A percentile compares a stretch with the other conserved stretches of the same genome.
These are phyloP conservation scores for Diddensiella santjacobensis DNA, from an alignment of 805 yeast species.

Conservation along the genomic window DNA sequence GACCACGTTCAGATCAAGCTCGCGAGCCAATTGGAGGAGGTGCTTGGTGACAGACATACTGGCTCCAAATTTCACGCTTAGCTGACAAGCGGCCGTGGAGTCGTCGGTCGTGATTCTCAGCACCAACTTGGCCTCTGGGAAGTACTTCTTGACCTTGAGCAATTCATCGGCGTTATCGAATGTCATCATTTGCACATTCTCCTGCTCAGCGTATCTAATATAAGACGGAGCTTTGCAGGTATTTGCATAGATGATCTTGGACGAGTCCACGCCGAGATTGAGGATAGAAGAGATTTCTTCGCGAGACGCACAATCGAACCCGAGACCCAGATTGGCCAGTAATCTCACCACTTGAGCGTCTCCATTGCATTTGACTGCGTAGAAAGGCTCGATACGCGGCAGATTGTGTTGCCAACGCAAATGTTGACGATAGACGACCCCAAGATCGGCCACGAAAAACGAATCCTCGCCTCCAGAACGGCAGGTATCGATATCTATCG, in stretches of 20 bases:
- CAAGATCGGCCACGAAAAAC: slow-evolving; percentile 83
- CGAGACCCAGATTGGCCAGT: slow-evolving; percentile 60
- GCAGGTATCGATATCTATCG: slow-evolving; percentile 55
- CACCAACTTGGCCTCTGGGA: slow-evolving; percentile 67
- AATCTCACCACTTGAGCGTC: slow-evolving; percentile 54
- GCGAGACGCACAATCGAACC: slow-evolving; percentile 92
- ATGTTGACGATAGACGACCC: slow-evolving; percentile 60
- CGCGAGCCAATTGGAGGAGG: slow-evolving; percentile 59
- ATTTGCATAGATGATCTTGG: slow-evolving; percentile 81
- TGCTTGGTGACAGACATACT: slow-evolving; percentile 48
- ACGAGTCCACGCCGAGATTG: slow-evolving; percentile 56
- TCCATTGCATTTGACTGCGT: slow-evolving; percentile 94
- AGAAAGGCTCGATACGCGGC: slow-evolving; percentile 80
- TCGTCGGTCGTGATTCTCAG: slow-evolving; percentile 89
- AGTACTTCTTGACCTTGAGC: slow-evolving; percentile 60
- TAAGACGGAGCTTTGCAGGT: slow-evolving; percentile 90
- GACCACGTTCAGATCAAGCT: slow-evolving; percentile 56
- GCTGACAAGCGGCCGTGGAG: slow-evolving; percentile 76
- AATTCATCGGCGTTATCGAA: slow-evolving; percentile 88
- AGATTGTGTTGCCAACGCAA: slow-evolving; percentile 59
- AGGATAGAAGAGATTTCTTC: slow-evolving; percentile 71
- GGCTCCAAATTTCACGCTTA: slow-evolving; percentile 89
- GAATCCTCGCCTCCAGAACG: slow-evolving; percentile 78
- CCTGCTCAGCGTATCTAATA: slow-evolving; percentile 60
- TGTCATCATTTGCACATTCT: slow-evolving; percentile 67